Percentiles rank a stretch among this genome's conserved stretches.
Conservation (phyloP, 2,329 filamentous ascomycete species). For the Calonectria naviculata region DNA sequence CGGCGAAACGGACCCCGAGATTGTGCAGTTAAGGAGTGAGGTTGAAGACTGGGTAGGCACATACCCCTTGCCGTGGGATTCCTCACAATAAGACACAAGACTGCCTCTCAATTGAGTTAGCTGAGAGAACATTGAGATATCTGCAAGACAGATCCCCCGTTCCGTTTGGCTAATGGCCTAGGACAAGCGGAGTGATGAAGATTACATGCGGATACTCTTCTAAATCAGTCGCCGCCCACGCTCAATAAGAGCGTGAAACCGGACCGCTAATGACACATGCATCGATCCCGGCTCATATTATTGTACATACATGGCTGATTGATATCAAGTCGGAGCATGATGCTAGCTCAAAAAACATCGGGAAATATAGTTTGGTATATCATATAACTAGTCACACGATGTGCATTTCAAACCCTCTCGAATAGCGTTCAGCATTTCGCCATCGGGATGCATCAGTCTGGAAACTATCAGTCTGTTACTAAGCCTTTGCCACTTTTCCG, state of each 20-base stretch:
- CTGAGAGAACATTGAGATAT: neutral
- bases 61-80: conserved; percentile 77
- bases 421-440: neutral
- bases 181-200: neutral
- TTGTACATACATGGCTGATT: neutral
- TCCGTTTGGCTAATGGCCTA: neutral
- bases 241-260: neutral
- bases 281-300: neutral
- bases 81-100: conserved; percentile 40
- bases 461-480: neutral
- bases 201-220: neutral
- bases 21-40: conserved; percentile 78
- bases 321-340: neutral
- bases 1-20: conserved; percentile 75
- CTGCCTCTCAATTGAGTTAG: neutral
- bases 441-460: neutral
- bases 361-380: neutral
- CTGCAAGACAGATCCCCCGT: neutral
- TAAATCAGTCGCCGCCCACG: neutral
- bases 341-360: neutral
- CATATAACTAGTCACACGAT: neutral
- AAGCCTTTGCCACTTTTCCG: conserved; percentile 14
- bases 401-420: neutral
- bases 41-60: conserved; percentile 84
- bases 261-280: neutral